Evolutionary conservation across 2,329 filamentous ascomycete genomes (phyloP).

Genomic region (Xylaria sp.): DNA sequence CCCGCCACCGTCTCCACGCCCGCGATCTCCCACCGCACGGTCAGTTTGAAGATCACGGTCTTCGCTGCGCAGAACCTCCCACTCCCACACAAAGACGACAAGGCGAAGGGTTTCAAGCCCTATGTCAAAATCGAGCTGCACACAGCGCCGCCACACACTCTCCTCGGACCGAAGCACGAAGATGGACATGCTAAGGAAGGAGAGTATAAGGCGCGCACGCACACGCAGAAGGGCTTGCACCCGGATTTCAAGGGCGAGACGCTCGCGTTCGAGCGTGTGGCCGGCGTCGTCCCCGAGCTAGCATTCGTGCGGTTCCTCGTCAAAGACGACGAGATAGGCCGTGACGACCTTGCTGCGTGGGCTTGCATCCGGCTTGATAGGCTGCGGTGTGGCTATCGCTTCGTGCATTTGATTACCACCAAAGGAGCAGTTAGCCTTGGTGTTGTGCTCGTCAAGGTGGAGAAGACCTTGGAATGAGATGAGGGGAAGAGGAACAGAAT

Average conservation of each 20-base stretch:
- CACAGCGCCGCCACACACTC: slow-evolving; percentile 65
- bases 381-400: slow-evolving; percentile 77
- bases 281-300: slow-evolving; percentile 73
- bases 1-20: slow-evolving; percentile 39
- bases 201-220: slow-evolving; percentile 69
- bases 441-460: slow-evolving; percentile 79
- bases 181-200: slow-evolving; percentile 67
- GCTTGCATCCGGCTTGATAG: slow-evolving; percentile 87
- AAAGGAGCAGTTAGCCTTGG: slow-evolving; percentile 74
- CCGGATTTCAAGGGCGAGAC: slow-evolving; percentile 71
- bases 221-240: slow-evolving; percentile 66
- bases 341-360: slow-evolving; percentile 87
- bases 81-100: slow-evolving; percentile 66
- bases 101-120: slow-evolving; percentile 72
- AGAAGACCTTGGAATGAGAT: slow-evolving; percentile 54
- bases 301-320: slow-evolving; percentile 86
- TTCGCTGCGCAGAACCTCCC: slow-evolving; percentile 82
- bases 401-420: slow-evolving; percentile 79
- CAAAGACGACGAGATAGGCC: slow-evolving; percentile 84
- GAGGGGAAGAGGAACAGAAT: neutral
- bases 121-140: slow-evolving; percentile 89
- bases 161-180: slow-evolving; percentile 48
- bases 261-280: slow-evolving; percentile 66
- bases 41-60: slow-evolving; percentile 78
- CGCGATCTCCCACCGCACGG: slow-evolving; percentile 63